Conservation (phyloP, 179 eudicot species). For the Beta corolliflora region DNA sequence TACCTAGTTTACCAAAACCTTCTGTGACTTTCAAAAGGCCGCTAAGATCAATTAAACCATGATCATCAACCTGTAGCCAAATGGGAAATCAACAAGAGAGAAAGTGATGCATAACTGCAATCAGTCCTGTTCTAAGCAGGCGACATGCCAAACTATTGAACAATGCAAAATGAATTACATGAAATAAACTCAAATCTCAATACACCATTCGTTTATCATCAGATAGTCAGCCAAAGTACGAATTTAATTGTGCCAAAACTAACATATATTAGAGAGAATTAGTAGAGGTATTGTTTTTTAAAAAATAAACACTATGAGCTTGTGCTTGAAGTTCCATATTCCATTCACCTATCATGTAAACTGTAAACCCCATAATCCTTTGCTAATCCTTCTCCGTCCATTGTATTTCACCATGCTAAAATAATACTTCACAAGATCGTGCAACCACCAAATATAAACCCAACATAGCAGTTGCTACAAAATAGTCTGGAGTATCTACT, state of each 20-base stretch:
- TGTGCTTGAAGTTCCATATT: too few species aligned
- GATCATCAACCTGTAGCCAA: conserved; percentile 47
- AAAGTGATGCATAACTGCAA: neutral
- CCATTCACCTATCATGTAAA: neutral
- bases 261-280: too few species aligned
- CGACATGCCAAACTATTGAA: neutral
- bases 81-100: neutral
- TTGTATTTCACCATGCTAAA: neutral
- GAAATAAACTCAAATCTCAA: neutral
- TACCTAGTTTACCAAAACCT: conserved; percentile 57
- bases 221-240: neutral
- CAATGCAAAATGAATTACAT: neutral
- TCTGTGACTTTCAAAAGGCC: conserved; percentile 54
- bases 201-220: neutral
- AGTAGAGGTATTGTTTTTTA: neutral
- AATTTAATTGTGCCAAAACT: neutral
- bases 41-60: conserved; percentile 61
- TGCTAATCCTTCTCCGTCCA: neutral
- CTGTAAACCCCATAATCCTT: neutral
- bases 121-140: neutral
- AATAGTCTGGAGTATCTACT: neutral
- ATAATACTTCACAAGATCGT: neutral
- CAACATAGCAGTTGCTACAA: neutral
- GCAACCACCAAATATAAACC: neutral
- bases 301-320: neutral